Conservation (phyloP, 169 alveolate genomes). For the Neospora caninum region DNA sequence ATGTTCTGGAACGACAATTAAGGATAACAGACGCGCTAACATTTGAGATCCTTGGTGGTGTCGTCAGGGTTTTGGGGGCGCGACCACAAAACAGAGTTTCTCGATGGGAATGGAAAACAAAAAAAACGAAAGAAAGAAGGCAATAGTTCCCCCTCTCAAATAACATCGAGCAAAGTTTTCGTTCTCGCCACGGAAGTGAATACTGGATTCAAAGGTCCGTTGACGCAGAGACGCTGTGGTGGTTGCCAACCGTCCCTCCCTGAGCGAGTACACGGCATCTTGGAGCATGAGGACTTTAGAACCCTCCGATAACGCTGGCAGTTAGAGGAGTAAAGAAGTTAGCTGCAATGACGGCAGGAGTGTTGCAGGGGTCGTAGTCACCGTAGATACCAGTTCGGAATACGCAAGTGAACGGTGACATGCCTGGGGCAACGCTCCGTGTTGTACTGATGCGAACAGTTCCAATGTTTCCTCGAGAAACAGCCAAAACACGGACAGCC, state of each 20-base stretch:
- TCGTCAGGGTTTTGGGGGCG: no score
- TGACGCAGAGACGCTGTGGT: background rate
- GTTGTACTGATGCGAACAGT: background rate
- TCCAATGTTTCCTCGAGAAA: conserved; percentile 13
- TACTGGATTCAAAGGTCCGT: background rate
- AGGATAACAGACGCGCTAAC: no score
- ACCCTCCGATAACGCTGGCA: conserved; percentile 27
- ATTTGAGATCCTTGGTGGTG: no score
- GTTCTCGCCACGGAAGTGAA: background rate
- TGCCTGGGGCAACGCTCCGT: background rate
- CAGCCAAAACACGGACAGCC: conserved; percentile 13
- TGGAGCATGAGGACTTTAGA: background rate
- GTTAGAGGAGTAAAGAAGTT: conserved; percentile 38
- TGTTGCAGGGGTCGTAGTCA: conserved; percentile 61
- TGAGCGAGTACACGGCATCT: background rate
- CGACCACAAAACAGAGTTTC: no score
- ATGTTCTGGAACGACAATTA: no score
- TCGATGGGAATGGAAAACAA: no score
- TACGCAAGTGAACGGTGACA: conserved; percentile 40
- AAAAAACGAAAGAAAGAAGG: no score
- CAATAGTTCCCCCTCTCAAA: background rate
- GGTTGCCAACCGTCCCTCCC: background rate
- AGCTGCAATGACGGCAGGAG: conserved; percentile 54
- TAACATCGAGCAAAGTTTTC: background rate
- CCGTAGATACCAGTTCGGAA: conserved; percentile 62